A percentile compares a stretch with the other conserved stretches of the same genome.
These are phyloP conservation scores for Pulicaria dysenterica DNA, from an alignment of 129 eudicot genomes.

Conservation along the genomic window DNA sequence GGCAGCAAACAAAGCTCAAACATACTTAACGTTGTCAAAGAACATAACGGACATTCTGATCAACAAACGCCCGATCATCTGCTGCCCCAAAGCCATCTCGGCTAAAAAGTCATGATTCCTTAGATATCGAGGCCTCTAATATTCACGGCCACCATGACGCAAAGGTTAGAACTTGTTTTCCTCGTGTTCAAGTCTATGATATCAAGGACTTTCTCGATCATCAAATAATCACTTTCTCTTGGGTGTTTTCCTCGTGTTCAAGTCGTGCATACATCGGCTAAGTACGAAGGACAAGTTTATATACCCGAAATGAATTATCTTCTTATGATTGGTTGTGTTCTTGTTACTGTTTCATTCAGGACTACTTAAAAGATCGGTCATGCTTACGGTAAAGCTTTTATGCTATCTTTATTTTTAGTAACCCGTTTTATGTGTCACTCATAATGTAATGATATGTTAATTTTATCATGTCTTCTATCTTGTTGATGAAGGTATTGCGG, in stretches of 20 bases:
- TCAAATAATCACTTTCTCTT: constrained; percentile 71
- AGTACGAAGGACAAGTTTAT: constrained; percentile 78
- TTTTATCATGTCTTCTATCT: not conserved
- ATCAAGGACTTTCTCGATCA: constrained; percentile 74
- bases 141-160: constrained; percentile 37
- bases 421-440: too few relatives aligned
- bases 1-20: constrained; percentile 30
- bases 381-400: constrained; percentile 60
- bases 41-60: constrained; percentile 9
- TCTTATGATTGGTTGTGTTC: constrained; percentile 71
- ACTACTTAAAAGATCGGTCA: constrained; percentile 60
- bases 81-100: constrained; percentile 11
- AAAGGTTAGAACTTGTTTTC: constrained; percentile 15
- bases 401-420: not conserved
- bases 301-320: constrained; percentile 76
- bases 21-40: not conserved
- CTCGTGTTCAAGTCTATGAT: constrained; percentile 89
- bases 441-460: too few relatives aligned
- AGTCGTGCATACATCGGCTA: constrained; percentile 71
- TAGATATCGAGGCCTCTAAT: constrained; percentile 59
- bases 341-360: constrained; percentile 53
- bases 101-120: constrained; percentile 46
- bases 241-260: constrained; percentile 92
- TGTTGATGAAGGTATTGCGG: constrained; percentile 60
- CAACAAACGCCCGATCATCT: constrained; percentile 19